Conservation (phyloP, 331 rosid genomes). For the Pyrus hybrid region DNA sequence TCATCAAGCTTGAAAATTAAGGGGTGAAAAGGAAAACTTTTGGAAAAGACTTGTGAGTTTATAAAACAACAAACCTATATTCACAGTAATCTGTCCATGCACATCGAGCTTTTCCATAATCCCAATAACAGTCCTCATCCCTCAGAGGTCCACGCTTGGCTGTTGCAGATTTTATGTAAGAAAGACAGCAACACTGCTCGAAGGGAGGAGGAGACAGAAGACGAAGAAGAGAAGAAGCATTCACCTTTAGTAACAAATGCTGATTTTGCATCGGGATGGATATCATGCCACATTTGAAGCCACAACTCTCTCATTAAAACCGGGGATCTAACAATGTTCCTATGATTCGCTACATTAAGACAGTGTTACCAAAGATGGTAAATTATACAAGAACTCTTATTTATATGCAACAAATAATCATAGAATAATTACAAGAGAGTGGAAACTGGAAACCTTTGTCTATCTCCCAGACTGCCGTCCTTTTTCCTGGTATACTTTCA, state of each 20-base stretch:
- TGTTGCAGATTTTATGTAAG: conserved; percentile 27
- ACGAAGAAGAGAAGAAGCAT: not conserved
- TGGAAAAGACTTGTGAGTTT: not conserved
- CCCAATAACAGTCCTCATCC: conserved; percentile 95
- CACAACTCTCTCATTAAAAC: conserved; percentile 94
- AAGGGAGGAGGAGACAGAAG: not conserved
- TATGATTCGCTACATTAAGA: conserved; percentile 80
- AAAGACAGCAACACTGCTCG: not conserved
- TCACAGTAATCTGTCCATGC: conserved; percentile 94
- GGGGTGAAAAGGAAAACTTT: not conserved
- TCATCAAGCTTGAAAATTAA: not conserved
- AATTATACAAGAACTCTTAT: not conserved
- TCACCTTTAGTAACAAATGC: conserved; percentile 81
- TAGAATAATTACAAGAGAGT: not conserved
- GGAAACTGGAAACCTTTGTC: conserved; percentile 57
- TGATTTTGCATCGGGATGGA: conserved; percentile 68
- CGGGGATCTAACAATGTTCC: conserved; percentile 92
- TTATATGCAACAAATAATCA: not conserved
- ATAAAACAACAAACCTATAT: conserved; percentile 54
- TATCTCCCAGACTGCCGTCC: conserved; percentile 97
- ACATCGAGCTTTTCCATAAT: conserved; percentile 98
- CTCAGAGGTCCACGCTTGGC: conserved; percentile 98
- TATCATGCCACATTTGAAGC: conserved; percentile 98
- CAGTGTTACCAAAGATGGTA: conserved; percentile 7
- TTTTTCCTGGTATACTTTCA: conserved; percentile 78